phyloP scores from a whole-genome alignment of 2,329 filamentous ascomycete genomes.

The Raffaelea arxii region DNA sequence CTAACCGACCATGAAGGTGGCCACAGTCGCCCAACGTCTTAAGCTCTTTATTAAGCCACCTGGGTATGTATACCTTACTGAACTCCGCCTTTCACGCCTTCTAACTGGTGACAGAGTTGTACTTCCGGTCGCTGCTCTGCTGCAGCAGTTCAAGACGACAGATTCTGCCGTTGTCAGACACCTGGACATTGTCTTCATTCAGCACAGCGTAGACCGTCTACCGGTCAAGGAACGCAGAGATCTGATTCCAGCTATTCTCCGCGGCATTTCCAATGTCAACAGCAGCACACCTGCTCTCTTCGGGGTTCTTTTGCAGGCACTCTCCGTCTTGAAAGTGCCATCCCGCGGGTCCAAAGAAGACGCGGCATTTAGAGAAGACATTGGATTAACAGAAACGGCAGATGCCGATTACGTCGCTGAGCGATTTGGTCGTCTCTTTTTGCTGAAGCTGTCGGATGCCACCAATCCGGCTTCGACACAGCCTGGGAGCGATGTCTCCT shows the following conservation, averaged over 20 bases:
- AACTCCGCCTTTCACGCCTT: neutral
- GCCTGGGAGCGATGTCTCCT: conserved; percentile 46
- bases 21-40: conserved; percentile 40
- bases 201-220: conserved; percentile 58
- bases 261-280: conserved; percentile 54
- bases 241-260: conserved; percentile 60
- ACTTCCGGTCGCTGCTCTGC: conserved; percentile 71
- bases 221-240: conserved; percentile 53
- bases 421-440: conserved; percentile 69
- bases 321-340: conserved; percentile 64
- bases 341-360: conserved; percentile 73
- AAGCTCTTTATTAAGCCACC: conserved; percentile 44
- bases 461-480: neutral
- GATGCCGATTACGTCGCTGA: conserved; percentile 67
- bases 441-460: conserved; percentile 33
- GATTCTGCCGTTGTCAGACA: conserved; percentile 69
- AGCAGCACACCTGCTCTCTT: conserved; percentile 54
- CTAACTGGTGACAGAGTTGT: conserved; percentile 43
- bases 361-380: conserved; percentile 48
- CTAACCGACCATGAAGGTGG: conserved; percentile 26
- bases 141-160: conserved; percentile 83
- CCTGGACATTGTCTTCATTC: conserved; percentile 81
- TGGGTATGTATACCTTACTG: conserved; percentile 23
- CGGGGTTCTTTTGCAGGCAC: conserved; percentile 68
- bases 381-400: conserved; percentile 55